Conservation (phyloP, 2,329 filamentous ascomycete species). For the Emmonsiellopsis sp. region DNA sequence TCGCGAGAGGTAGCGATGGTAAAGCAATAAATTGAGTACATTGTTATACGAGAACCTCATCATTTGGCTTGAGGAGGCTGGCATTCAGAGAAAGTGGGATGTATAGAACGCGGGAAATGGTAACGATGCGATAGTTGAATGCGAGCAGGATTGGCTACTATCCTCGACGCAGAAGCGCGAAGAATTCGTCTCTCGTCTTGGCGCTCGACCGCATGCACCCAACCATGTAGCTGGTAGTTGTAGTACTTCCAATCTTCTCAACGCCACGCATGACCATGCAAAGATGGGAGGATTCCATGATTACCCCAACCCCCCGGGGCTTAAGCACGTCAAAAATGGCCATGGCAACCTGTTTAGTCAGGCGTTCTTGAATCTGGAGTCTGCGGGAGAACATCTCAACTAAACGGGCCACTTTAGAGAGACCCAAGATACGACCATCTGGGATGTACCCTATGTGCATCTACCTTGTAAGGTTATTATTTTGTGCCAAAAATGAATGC, state of each 20-base stretch:
- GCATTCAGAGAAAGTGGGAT: no score
- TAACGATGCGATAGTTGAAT: no score
- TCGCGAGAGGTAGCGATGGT: no score
- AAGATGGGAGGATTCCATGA: slow-evolving; percentile 92
- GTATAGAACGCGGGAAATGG: no score
- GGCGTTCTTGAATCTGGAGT: slow-evolving; percentile 88
- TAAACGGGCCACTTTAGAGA: slow-evolving; percentile 91
- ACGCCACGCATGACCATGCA: slow-evolving; percentile 99
- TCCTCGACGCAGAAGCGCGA: slow-evolving; percentile 62
- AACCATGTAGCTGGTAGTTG: slow-evolving; percentile 95
- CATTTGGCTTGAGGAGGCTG: no score
- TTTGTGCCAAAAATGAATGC: not conserved
- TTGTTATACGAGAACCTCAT: no score
- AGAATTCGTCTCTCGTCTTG: slow-evolving; percentile 91
- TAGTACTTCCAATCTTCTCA: slow-evolving; percentile 75
- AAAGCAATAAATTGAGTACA: no score
- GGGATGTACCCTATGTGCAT: slow-evolving; percentile 99
- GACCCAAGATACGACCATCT: slow-evolving; percentile 77
- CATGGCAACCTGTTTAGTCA: slow-evolving; percentile 91
- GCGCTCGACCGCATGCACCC: slow-evolving; percentile 86
- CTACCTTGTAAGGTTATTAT: slow-evolving; percentile 34
- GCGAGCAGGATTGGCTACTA: slow-evolving; percentile 19
- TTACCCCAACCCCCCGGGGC: slow-evolving; percentile 88
- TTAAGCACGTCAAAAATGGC: slow-evolving; percentile 91
- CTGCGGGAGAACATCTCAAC: slow-evolving; percentile 94